phyloP scores from a whole-genome alignment of 176 grass and related monocot genomes.

The bread wheat (Triticum aestivum) region DNA sequence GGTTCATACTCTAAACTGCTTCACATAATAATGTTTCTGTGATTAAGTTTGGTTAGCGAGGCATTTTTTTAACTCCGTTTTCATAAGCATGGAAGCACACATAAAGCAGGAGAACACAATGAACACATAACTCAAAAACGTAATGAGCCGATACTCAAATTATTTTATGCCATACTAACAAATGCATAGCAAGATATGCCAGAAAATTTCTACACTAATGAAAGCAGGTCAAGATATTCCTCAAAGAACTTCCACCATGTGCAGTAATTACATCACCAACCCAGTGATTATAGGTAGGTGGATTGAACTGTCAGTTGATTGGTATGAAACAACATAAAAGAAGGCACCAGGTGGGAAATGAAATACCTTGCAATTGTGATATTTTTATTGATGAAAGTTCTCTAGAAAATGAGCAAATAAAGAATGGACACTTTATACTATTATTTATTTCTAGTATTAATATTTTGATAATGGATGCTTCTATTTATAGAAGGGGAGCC shows the following conservation, averaged over 20 bases:
- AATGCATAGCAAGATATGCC: neutral
- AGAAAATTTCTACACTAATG: neutral
- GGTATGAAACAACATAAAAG: neutral
- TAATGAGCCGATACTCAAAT: neutral
- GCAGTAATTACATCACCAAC: neutral
- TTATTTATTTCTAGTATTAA: too few species aligned
- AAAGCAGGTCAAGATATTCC: neutral
- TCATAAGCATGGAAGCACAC: neutral
- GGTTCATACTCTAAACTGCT: neutral
- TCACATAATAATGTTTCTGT: neutral
- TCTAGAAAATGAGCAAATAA: too few species aligned
- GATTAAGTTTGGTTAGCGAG: neutral
- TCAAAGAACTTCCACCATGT: slow-evolving; percentile 3
- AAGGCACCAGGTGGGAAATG: neutral
- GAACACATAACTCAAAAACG: neutral
- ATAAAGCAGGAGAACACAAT: neutral
- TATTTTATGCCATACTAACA: neutral
- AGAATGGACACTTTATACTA: too few species aligned
- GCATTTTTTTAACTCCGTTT: too few species aligned
- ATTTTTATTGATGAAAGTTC: neutral
- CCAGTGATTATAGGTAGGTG: neutral
- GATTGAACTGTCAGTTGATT: neutral
- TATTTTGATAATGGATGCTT: too few species aligned
- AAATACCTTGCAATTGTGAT: neutral
- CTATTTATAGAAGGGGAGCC: too few species aligned